Evolutionary conservation across 2,329 filamentous ascomycete genomes (phyloP).

Genomic region (Epichloe gansuensis): DNA sequence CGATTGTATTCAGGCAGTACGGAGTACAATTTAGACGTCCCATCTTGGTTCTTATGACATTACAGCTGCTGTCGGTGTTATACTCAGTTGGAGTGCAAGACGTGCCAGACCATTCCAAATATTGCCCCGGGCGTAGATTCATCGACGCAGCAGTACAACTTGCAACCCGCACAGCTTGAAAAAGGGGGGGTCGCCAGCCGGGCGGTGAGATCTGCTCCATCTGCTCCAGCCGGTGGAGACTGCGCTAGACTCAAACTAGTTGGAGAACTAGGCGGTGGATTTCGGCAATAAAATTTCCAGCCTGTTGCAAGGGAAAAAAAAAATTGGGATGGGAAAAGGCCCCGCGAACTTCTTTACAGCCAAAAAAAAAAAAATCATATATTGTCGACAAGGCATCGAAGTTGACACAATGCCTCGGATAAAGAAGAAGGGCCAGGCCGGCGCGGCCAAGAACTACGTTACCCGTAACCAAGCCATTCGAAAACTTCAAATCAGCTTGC

Average conservation of each 20-base stretch:
- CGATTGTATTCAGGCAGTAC: no score
- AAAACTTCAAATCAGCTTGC: slow-evolving; percentile 93
- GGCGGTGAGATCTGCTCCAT: slow-evolving; percentile 14
- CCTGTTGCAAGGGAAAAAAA: slow-evolving; percentile 14
- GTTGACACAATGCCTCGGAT: slow-evolving; percentile 50
- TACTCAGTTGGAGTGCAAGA: no score
- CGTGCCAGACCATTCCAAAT: no score
- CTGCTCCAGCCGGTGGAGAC: slow-evolving; percentile 1
- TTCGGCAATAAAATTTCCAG: slow-evolving; percentile 23
- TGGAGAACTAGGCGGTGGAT: slow-evolving; percentile 14
- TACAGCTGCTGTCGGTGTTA: no score
- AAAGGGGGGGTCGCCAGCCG: background rate
- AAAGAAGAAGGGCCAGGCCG: slow-evolving; percentile 87
- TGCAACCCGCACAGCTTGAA: no score
- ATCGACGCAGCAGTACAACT: no score
- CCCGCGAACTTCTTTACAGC: slow-evolving; percentile 17
- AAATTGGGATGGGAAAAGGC: slow-evolving; percentile 14
- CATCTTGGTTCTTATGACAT: no score
- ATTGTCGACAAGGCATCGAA: slow-evolving; percentile 4
- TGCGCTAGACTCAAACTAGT: slow-evolving; percentile 8
- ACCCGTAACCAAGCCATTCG: slow-evolving; percentile 93
- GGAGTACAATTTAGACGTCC: no score
- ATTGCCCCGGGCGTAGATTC: no score
- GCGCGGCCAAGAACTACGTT: slow-evolving; percentile 96
- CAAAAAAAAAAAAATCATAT: slow-evolving; percentile 8